phyloP scores from a whole-genome alignment of 225 moss, liverwort and hornwort species.

The Antitrichia curtipendula region DNA sequence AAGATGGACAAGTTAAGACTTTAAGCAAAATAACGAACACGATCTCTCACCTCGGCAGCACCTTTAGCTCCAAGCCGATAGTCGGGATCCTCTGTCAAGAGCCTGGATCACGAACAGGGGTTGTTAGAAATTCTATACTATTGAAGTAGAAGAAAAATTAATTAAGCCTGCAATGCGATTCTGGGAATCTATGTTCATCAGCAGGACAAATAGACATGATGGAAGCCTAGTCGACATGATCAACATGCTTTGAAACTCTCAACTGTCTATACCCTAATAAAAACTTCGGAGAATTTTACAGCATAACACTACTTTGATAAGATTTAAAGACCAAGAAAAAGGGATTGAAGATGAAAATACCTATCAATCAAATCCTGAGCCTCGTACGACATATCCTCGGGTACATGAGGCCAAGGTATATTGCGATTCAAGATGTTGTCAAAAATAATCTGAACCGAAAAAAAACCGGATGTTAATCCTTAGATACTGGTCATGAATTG shows the following conservation, averaged over 20 bases:
- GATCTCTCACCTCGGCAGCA: conserved; percentile 69
- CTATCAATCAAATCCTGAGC: conserved; percentile 87
- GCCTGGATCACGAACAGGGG: conserved; percentile 29
- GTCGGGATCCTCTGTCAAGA: conserved; percentile 83
- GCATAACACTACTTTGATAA: background rate
- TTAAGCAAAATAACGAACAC: background rate
- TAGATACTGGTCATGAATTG: background rate
- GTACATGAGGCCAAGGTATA: conserved; percentile 82
- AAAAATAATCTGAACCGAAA: conserved; percentile 71
- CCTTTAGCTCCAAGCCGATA: conserved; percentile 93
- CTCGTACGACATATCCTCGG: conserved; percentile 74
- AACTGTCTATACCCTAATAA: background rate
- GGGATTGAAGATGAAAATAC: conserved; percentile 14
- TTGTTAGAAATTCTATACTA: background rate
- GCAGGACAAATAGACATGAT: background rate
- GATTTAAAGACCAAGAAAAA: background rate
- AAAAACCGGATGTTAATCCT: background rate
- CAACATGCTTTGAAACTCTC: background rate
- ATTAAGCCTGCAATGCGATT: background rate
- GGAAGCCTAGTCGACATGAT: background rate
- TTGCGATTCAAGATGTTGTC: conserved; percentile 97
- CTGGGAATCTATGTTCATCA: background rate
- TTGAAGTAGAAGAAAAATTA: background rate
- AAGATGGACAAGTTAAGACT: background rate
- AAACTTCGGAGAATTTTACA: background rate